Conservation (phyloP, 2,329 filamentous ascomycete species). For the Phaeosphaeriaceae sp. region DNA sequence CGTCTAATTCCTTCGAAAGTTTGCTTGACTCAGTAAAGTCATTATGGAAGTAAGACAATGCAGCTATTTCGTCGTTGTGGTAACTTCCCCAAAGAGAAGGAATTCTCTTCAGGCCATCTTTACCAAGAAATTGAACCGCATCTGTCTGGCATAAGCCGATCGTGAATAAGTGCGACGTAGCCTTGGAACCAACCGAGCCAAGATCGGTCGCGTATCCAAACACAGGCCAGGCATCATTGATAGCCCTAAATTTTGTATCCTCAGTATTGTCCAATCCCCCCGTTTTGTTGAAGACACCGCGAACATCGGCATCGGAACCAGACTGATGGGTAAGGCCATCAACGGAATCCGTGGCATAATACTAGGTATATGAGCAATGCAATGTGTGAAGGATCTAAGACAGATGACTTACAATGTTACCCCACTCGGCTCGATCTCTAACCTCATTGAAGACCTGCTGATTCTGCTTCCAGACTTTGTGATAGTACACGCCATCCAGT, state of each 20-base stretch:
- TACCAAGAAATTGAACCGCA: constrained; percentile 58
- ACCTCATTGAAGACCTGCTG: constrained; percentile 57
- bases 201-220: constrained; percentile 61
- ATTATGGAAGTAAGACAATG: constrained; percentile 57
- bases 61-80: constrained; percentile 52
- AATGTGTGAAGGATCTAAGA: not conserved
- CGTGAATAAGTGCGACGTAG: constrained; percentile 55
- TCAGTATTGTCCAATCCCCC: constrained; percentile 54
- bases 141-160: constrained; percentile 58
- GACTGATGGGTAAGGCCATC: constrained; percentile 55
- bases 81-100: constrained; percentile 59
- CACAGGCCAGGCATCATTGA: constrained; percentile 58
- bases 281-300: constrained; percentile 52
- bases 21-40: constrained; percentile 50
- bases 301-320: constrained; percentile 55
- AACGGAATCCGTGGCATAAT: constrained; percentile 56
- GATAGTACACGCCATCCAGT: constrained; percentile 60
- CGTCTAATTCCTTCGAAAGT: constrained; percentile 51
- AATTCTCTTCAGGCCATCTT: constrained; percentile 45
- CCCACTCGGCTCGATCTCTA: constrained; percentile 59
- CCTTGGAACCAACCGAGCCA: constrained; percentile 49
- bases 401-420: constrained; percentile 48
- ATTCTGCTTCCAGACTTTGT: constrained; percentile 60
- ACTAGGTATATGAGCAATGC: constrained; percentile 35
- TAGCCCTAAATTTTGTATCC: constrained; percentile 59